Conservation (phyloP, 202 grass and related monocot genomes). For the Schoenoplectus triqueter region DNA sequence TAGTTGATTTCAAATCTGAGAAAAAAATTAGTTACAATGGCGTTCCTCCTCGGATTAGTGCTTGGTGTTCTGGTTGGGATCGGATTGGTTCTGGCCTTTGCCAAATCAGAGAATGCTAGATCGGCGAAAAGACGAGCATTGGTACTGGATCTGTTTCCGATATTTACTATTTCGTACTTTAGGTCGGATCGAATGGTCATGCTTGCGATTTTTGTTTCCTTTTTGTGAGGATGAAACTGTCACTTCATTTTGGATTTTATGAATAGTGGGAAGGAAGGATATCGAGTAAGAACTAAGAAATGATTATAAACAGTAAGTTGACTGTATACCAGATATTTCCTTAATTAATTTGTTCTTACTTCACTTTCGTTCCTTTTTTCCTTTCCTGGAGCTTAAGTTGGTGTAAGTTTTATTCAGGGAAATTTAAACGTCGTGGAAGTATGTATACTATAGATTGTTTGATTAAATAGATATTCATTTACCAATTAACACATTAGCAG, state of each 20-base stretch:
- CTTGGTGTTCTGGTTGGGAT: slow-evolving; percentile 64
- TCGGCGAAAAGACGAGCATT: slow-evolving; percentile 52
- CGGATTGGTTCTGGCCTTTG: slow-evolving; percentile 66
- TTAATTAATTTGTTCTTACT: too few species aligned
- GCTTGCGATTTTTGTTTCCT: too few species aligned
- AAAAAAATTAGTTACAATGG: slow-evolving; percentile 41
- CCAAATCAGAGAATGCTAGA: slow-evolving; percentile 65
- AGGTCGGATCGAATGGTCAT: neutral
- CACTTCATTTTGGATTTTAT: neutral
- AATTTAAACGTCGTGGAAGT: too few species aligned
- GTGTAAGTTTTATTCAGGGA: too few species aligned
- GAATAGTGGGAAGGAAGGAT: neutral
- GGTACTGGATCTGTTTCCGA: slow-evolving; percentile 42
- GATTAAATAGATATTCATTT: neutral
- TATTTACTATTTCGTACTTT: neutral
- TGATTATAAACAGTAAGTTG: neutral
- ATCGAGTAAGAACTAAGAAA: neutral
- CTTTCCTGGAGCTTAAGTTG: too few species aligned
- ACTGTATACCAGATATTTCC: neutral
- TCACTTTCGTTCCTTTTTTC: too few species aligned
- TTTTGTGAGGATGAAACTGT: neutral
- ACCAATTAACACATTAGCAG: neutral
- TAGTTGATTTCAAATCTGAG: too few species aligned
- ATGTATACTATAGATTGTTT: neutral
- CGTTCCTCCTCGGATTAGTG: slow-evolving; percentile 59